Conservation (phyloP, 371 early-diverging fungal genomes). For the Dichotomocladium elegans region DNA sequence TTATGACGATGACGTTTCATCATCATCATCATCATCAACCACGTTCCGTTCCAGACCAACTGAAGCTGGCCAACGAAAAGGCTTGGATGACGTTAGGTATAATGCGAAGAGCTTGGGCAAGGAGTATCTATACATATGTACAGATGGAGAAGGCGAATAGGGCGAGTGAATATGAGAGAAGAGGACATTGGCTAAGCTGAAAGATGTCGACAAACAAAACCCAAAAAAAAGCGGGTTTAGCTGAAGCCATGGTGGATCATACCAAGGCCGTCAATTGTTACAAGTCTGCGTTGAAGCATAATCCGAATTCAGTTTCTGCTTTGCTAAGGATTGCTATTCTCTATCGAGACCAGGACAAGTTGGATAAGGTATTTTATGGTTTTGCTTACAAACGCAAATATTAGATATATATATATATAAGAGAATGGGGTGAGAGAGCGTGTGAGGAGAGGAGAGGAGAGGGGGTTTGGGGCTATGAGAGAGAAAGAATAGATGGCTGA, state of each 20-base stretch:
- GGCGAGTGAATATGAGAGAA: background rate
- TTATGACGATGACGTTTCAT: no score
- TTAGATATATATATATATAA: no score
- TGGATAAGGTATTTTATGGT: slow-evolving; percentile 50
- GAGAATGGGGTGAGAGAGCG: no score
- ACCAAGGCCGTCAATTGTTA: slow-evolving; percentile 79
- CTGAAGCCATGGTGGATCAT: slow-evolving; percentile 69
- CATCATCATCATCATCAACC: background rate
- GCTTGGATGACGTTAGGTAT: slow-evolving; percentile 77
- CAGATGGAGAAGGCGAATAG: background rate
- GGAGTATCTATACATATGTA: no score
- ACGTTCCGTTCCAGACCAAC: slow-evolving; percentile 44
- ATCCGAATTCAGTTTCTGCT: slow-evolving; percentile 78
- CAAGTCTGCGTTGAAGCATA: slow-evolving; percentile 82
- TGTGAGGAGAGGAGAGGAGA: no score
- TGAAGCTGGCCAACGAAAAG: slow-evolving; percentile 67
- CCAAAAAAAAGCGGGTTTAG: slow-evolving; percentile 48
- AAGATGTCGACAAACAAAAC: background rate
- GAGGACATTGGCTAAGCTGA: background rate
- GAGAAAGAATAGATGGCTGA: background rate
- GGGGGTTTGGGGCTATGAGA: no score
- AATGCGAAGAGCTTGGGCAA: background rate
- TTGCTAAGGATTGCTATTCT: slow-evolving; percentile 68
- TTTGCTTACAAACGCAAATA: background rate
- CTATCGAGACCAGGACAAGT: slow-evolving; percentile 64